These are phyloP conservation scores for Apiospora sp. DNA, from an alignment of 2,329 filamentous ascomycete genomes.

Conservation along the genomic window DNA sequence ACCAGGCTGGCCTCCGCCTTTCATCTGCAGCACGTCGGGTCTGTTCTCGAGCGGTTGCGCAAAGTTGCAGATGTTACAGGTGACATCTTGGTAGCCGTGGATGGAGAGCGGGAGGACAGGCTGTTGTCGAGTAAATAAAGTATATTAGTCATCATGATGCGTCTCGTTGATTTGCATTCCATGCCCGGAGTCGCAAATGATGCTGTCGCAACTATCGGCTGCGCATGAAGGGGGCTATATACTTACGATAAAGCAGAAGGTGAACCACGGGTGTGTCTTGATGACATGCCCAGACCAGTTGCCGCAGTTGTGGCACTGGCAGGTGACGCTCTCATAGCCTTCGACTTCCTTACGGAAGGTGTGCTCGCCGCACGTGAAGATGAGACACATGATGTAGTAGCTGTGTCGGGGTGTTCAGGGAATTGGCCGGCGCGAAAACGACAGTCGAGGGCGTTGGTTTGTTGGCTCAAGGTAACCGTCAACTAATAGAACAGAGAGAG, in stretches of 20 bases:
- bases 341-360: slow-evolving; percentile 66
- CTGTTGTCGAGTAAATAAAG: slow-evolving; percentile 43
- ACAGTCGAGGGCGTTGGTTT: neutral
- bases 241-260: slow-evolving; percentile 77
- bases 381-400: slow-evolving; percentile 61
- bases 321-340: slow-evolving; percentile 68
- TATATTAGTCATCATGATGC: neutral
- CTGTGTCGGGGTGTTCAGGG: neutral
- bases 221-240: neutral
- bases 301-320: slow-evolving; percentile 72
- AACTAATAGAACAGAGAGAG: neutral
- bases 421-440: neutral
- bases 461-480: neutral
- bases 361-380: slow-evolving; percentile 69
- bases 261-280: slow-evolving; percentile 77
- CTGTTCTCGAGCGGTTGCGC: slow-evolving; percentile 70
- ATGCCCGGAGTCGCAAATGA: no score
- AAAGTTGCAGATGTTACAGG: slow-evolving; percentile 80
- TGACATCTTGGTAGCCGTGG: slow-evolving; percentile 72
- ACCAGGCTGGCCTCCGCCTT: slow-evolving; percentile 41
- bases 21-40: slow-evolving; percentile 63
- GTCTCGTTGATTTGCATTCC: neutral
- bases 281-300: slow-evolving; percentile 68
- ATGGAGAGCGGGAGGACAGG: slow-evolving; percentile 77
- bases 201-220: neutral